Base-by-base conservation (phyloP, 305 asterid species). In the Petunia hybrid region DNA sequence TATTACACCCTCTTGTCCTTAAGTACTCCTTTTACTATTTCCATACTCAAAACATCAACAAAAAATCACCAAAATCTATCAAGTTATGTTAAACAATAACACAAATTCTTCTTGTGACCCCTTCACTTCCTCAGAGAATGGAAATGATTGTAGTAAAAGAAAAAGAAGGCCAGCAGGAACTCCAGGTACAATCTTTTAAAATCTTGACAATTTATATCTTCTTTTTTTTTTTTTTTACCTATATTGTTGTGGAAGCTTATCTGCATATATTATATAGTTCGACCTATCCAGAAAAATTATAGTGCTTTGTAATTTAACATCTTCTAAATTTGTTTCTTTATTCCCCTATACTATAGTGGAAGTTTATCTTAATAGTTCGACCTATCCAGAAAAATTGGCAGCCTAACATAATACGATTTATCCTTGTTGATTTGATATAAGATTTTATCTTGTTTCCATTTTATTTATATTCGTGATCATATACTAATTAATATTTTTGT, bases 111-210 rank as follows among this genome's bases (percentile, higher is more conserved):
- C 81, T 31, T 12, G 61, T 6, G 61, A 78, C 35, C 81, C 81
- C 13, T 62, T 78, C 60, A 48, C 81, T 61, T 64, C 81, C 46
- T 42, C 16, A 38, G 81, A 62, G 16, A 45, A 43, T 48, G 74
- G 62, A 60, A 48, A 31, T 16, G 43, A 31, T 51, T 73, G 63
- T 42, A 43, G 14, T 38, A 77, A 62, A 45, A 62, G 81, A 64
- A 78, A 78, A 42, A 62, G 81, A n/a, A 62, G 81, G 39, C 81
- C 81, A 36, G 74, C 81, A 7, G 81, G 81, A 43, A 78, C 81
- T 61, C 81, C 81, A 78, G 81, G 80, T 77, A 60, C 56, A 41
- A 14, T 55, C 31, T 22, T 22, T 22, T 22, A 22, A 22, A 22
- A 22, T 22, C 31, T 22, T 22, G 31, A 22, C 31, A 22, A 22